Evolutionary conservation across 1,284 basidiomycete species (phyloP), one percentile per base, ranked within the genome.

Genomic region (Apiotrichum sp.): DNA sequence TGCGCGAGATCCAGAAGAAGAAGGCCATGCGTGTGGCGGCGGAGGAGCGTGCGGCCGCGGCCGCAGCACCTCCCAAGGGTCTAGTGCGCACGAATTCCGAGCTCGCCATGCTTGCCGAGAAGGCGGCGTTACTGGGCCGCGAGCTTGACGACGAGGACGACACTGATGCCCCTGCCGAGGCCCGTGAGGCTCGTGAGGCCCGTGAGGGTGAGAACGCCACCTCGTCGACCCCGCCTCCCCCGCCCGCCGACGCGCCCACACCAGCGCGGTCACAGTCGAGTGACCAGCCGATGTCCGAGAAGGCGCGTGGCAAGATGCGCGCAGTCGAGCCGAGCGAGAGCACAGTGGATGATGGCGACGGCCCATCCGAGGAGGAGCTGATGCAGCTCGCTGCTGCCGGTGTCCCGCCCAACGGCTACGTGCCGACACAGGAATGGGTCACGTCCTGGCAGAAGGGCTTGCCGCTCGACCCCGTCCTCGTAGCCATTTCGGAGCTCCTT

Each of bases 401-500:
- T 6, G 81, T 91, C 22, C 89, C 89, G 22, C 80, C 87, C 59
- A 92, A 89, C 69, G 89, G 90, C 1, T 97, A 95, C 73, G 80
- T 92, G 4, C 91, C 93, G 6, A 93, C 90, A 2, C 89, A 95
- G 70, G 89, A 90, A 82, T 97, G 93, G 91, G 90, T 90, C 57
- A 68, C 73, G 33, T 72, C 69, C 40, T 71, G 84, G 78, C 60
- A 69, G 44, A 76, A 76, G 55, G 75, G 74, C 1, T 67, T 78
- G 7, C 92, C 92, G 4, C 80, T 97, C 34, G 92, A 95, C 70
- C 79, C 84, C 1, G 84, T 95, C 33, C 84, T 93, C 77, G 77
- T 95, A 8, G 78, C 88, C 22, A 86, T 92, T 39, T 86, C 90
- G 0, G 92, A 95, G 73, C 80, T 95, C 13, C 76, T 90, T 40